phyloP scores from a whole-genome alignment of 2,329 filamentous ascomycete species.

The Aspergillus hiratsukae region DNA sequence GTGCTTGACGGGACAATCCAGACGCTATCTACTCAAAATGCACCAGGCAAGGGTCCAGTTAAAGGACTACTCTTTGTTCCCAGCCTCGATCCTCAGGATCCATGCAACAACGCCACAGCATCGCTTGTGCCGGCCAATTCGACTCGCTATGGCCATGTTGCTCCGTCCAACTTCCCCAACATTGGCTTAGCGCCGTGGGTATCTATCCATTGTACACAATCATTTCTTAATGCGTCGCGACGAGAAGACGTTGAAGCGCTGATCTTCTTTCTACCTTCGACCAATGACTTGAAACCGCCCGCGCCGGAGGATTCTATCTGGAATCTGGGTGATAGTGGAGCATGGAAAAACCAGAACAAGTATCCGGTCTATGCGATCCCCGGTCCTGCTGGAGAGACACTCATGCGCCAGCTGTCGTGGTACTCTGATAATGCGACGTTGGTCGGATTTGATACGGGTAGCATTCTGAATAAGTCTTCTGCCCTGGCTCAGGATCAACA shows the following conservation, averaged over 20 bases:
- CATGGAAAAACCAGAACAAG: constrained; percentile 66
- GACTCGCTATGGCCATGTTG: constrained; percentile 66
- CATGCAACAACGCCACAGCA: constrained; percentile 60
- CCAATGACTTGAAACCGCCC: constrained; percentile 57
- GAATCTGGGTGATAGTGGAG: constrained; percentile 63
- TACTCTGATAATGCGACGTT: constrained; percentile 72
- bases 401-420: constrained; percentile 67
- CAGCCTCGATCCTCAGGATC: constrained; percentile 53
- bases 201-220: constrained; percentile 64
- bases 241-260: constrained; percentile 59
- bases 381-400: constrained; percentile 57
- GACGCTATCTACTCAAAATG: constrained; percentile 68
- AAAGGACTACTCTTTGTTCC: constrained; percentile 84
- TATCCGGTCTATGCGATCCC: constrained; percentile 83
- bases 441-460: constrained; percentile 32
- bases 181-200: constrained; percentile 88
- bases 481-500: not conserved
- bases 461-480: not conserved
- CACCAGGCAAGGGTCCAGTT: constrained; percentile 58
- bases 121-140: constrained; percentile 70
- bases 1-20: constrained; percentile 57
- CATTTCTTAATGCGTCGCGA: constrained; percentile 62
- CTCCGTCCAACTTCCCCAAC: constrained; percentile 62
- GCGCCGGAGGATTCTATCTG: constrained; percentile 61
- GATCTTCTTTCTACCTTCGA: constrained; percentile 51